Evolutionary conservation across 768 basidiomycete species (phyloP), one percentile per base, ranked within the genome.

Genomic region (Flagelloscypha sp.): DNA sequence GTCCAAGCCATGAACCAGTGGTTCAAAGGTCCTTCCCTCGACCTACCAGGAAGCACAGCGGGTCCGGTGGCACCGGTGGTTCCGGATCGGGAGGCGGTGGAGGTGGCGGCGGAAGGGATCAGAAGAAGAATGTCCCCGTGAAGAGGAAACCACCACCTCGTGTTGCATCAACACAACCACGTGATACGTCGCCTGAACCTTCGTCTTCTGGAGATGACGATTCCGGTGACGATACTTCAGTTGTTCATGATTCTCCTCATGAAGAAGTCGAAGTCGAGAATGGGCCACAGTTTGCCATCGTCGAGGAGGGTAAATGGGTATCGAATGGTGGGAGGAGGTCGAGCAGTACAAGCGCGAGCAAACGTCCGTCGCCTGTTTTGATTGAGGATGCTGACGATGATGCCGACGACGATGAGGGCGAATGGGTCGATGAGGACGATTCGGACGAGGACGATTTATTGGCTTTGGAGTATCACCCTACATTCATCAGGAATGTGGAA

Each of bases 121-220:
- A 49, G 28, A 54, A 55, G 38, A 46, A 49, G 28, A 51, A 56
- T 37, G 39, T 49, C 5, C 46, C 57, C 16, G 48, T 45, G 24
- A 55, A 65, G 34, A 57, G 77, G 23, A 76, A 76, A 49, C 79
- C 77, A 1, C 84, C 84, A 1, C 83, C 81, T 7, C 66, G 84
- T 9, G 84, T 87, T 12, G 80, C 85, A 47, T 86, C 83, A 46
- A 88, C 84, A 0, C 83, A 86, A 47, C 84, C 84, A 6, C 61
- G 84, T 27, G 84, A 87, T 45, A 86, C 84, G 8, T 84, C 79
- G 43, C 84, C 82, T 0, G 84, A 86, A 58, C 69, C 73, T 29
- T 79, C 77, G 7, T 77, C 78, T 1, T 78, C 74, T 12, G 83
- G 83, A 1, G 84, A 87, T 51, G 83, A 84, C 55, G 85, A 80